Conservation (phyloP, 148 eudicot species). For the Suaeda aralocaspica region DNA sequence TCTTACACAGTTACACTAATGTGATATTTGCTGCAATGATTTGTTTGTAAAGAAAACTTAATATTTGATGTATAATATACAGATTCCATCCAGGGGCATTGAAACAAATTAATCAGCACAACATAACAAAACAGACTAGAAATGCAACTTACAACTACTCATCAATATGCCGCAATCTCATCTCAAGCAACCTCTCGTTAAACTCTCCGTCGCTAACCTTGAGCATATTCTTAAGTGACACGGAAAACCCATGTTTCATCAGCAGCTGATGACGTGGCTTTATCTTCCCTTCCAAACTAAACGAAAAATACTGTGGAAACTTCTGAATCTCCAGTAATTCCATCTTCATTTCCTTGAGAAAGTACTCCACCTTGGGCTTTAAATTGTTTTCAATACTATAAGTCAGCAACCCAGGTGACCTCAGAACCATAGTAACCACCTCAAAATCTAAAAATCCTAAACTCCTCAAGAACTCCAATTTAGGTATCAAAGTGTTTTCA, state of each 20-base stretch:
- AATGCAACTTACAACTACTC: slow-evolving; percentile 18
- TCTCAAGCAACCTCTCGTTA: slow-evolving; percentile 48
- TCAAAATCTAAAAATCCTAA: slow-evolving; percentile 54
- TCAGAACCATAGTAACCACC: slow-evolving; percentile 58
- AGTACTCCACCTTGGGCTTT: slow-evolving; percentile 67
- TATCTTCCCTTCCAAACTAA: slow-evolving; percentile 85
- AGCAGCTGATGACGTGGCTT: slow-evolving; percentile 56
- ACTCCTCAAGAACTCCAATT: slow-evolving; percentile 41
- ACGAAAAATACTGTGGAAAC: slow-evolving; percentile 94
- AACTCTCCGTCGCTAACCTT: slow-evolving; percentile 78
- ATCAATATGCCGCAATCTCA: slow-evolving; percentile 33
- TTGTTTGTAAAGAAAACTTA: not conserved
- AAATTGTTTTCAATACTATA: slow-evolving; percentile 64
- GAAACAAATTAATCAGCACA: slow-evolving; percentile 3
- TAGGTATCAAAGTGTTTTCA: slow-evolving; percentile 41
- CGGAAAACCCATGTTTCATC: slow-evolving; percentile 48
- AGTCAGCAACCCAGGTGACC: slow-evolving; percentile 78
- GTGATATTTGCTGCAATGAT: not conserved
- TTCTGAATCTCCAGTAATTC: slow-evolving; percentile 55
- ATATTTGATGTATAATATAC: not conserved
- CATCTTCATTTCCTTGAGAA: slow-evolving; percentile 73
- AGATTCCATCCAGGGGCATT: not conserved
- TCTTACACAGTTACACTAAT: too few species aligned
- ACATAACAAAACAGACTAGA: slow-evolving; percentile 8
- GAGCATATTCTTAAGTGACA: slow-evolving; percentile 71